Percentiles rank a stretch among this genome's conserved stretches.
phyloP scores from a whole-genome alignment of 768 basidiomycete genomes.

The Chalciporus chontae region DNA sequence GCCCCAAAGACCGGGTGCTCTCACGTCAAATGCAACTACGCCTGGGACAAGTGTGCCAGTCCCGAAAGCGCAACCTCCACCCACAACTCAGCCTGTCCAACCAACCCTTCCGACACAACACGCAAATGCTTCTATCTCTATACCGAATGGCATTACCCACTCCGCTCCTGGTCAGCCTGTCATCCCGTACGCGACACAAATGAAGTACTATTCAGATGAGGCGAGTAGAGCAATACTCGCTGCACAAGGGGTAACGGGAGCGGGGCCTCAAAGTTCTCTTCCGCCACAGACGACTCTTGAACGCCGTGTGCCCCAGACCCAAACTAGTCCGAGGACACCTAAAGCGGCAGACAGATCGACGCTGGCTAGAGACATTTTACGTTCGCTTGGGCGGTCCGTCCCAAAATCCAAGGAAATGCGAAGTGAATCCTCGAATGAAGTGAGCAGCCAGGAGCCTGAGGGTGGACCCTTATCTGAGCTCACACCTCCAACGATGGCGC shows the following conservation, averaged over 20 bases:
- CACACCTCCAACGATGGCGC: background rate
- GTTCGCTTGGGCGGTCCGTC: slow-evolving; percentile 39
- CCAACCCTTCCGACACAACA: background rate
- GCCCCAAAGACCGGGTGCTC: background rate
- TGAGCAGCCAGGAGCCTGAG: background rate
- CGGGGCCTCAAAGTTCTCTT: background rate
- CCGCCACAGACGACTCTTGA: slow-evolving; percentile 6
- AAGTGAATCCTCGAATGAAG: background rate
- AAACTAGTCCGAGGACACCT: slow-evolving; percentile 22
- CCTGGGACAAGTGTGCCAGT: background rate
- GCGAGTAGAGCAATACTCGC: slow-evolving; percentile 8
- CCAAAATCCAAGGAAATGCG: slow-evolving; percentile 10
- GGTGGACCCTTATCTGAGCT: background rate
- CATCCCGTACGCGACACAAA: slow-evolving; percentile 8
- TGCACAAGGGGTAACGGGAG: slow-evolving; percentile 1
- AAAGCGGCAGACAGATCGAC: slow-evolving; percentile 46
- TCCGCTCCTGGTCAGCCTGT: background rate
- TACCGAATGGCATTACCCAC: background rate
- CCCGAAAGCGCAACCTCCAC: background rate
- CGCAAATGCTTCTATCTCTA: background rate
- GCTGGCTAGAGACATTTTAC: slow-evolving; percentile 56
- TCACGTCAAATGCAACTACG: background rate
- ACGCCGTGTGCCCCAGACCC: background rate
- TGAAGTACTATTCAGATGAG: slow-evolving; percentile 23
- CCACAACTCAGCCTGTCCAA: background rate